Base-by-base conservation (phyloP, 768 basidiomycete species). In the Kwoniella pini region DNA sequence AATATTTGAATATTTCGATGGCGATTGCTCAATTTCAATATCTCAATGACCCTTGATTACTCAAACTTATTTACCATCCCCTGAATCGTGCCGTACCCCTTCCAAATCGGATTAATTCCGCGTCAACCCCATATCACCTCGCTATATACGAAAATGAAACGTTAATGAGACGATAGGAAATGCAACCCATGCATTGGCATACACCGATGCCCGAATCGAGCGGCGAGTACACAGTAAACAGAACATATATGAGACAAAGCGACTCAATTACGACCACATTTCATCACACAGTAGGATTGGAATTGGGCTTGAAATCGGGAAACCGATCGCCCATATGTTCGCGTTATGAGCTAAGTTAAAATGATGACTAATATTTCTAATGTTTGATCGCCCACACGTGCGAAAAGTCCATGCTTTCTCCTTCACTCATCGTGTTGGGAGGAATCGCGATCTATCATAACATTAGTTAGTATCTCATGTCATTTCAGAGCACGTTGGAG, bases 371-470 rank as follows among this genome's bases (percentile, higher is more conserved):
- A 36, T 36, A 36, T 36, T 36, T 36, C 33, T 36, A 15, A 7
- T 36, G 15, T 36, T 15, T 36, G 15, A 36, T 43, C 40, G n/a
- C 11, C 40, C 11, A 46, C 45, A 46, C 22, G 45, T 46, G 45
- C 45, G 22, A 46, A 46, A 22, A 13, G 12, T 22, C 6, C 19
- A 17, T 15, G 7, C 33, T 7, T 15, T 36, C 33, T 7, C 7
- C 15, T 7, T 15, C 33, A 36, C 33, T 36, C 33, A 15, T 36
- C 33, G 15, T 7, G 33, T 62, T 17, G 60, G 60, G 19, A 62
- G 40, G 60, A 62, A 56, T 21, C 33, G 19, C 12, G 60, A 62
- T 15, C 60, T 62, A 31, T 21, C 12, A 17, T 39, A 9, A 10
- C 5, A 36, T 24, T 33, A 24, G 11, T 30, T 15, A 17, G 12